These are phyloP conservation scores for Cystobasidium pallidum DNA, from an alignment of 1,284 basidiomycete species.

Conservation along the genomic window DNA sequence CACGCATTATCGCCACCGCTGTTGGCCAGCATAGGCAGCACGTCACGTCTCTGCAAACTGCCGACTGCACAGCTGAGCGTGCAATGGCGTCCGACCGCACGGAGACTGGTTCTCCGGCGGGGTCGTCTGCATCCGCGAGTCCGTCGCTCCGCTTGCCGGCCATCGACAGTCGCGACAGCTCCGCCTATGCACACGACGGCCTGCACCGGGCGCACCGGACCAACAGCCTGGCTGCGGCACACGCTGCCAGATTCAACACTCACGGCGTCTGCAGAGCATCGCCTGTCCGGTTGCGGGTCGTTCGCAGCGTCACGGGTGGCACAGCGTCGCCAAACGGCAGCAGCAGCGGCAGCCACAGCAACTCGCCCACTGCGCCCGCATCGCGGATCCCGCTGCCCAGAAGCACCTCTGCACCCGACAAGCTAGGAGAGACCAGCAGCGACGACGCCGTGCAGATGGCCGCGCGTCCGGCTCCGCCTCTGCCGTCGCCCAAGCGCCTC, in stretches of 20 bases:
- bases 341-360: neutral
- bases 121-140: neutral
- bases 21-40: too few relatives aligned
- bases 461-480: slow-evolving; percentile 2
- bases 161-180: neutral
- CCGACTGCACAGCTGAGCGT: neutral
- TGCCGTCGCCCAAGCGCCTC: neutral
- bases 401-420: slow-evolving; percentile 5
- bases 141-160: slow-evolving; percentile 19
- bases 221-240: neutral
- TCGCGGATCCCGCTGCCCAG: slow-evolving; percentile 9
- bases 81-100: neutral
- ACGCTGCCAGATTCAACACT: neutral
- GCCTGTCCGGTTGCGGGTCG: slow-evolving; percentile 18
- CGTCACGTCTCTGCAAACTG: neutral
- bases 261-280: slow-evolving; percentile 14
- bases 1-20: neutral
- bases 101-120: neutral
- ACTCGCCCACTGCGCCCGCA: neutral
- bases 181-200: neutral
- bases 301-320: neutral
- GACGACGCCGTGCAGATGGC: slow-evolving; percentile 16
- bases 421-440: neutral
- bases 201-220: neutral
- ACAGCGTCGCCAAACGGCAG: neutral